phyloP scores from a whole-genome alignment of 768 basidiomycete genomes.

The Boletales sp. region DNA sequence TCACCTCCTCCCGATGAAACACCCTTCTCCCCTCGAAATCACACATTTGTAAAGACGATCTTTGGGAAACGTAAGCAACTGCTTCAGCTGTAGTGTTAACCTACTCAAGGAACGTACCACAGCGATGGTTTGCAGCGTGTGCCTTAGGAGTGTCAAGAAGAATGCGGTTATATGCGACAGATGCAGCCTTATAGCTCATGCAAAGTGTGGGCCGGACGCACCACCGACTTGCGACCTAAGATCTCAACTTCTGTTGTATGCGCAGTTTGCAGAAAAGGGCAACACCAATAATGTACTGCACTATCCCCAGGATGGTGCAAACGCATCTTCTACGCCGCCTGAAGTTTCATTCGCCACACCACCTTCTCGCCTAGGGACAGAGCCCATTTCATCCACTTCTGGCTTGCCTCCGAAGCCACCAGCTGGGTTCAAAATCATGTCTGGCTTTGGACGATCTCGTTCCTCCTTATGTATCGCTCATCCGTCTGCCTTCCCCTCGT shows the following conservation, averaged over 20 bases:
- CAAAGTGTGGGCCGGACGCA: conserved; percentile 69
- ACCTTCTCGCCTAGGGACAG: conserved; percentile 47
- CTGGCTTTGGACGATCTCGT: conserved; percentile 61
- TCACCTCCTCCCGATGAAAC: conserved; percentile 31
- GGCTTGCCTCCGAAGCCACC: conserved; percentile 40
- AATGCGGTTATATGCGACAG: conserved; percentile 83
- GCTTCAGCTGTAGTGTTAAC: not conserved
- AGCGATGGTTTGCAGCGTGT: conserved; percentile 90
- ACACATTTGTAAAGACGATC: conserved; percentile 87
- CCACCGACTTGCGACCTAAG: conserved; percentile 81
- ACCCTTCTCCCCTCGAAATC: conserved; percentile 59
- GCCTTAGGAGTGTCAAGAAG: conserved; percentile 76
- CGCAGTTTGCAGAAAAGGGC: conserved; percentile 72
- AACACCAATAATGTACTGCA: conserved; percentile 55
- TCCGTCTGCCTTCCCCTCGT: conserved; percentile 29
- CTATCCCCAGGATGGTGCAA: conserved; percentile 47
- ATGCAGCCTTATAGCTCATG: conserved; percentile 87
- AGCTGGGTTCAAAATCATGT: conserved; percentile 61
- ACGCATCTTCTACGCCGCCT: conserved; percentile 26
- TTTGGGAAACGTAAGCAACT: conserved; percentile 80
- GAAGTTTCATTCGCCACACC: conserved; percentile 53
- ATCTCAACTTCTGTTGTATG: conserved; percentile 73
- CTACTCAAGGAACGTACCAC: conserved; percentile 8
- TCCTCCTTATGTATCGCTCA: conserved; percentile 49
- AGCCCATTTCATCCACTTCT: conserved; percentile 35